A percentile compares a stretch with the other conserved stretches of the same genome.
These are phyloP conservation scores for Cercospora citrullina DNA, from an alignment of 2,329 filamentous ascomycete species.

Conservation along the genomic window DNA sequence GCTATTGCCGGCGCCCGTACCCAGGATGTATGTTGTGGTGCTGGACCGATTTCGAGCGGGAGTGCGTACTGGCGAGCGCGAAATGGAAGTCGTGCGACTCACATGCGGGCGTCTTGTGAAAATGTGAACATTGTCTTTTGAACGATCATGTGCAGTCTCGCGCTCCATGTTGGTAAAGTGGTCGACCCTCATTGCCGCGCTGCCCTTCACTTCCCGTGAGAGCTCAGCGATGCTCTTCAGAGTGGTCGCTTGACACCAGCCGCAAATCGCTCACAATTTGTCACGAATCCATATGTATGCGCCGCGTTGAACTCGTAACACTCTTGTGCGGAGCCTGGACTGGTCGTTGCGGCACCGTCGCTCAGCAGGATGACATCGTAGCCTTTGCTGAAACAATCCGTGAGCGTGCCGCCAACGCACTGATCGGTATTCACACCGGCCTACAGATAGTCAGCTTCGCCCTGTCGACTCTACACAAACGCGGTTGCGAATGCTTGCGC, in stretches of 20 bases:
- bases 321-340: slow-evolving; percentile 42
- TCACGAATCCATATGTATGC: slow-evolving; percentile 39
- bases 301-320: slow-evolving; percentile 40
- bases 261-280: slow-evolving; percentile 34
- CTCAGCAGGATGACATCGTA: slow-evolving; percentile 57
- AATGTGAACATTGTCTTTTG: not conserved
- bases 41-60: not conserved
- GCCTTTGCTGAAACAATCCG: slow-evolving; percentile 57
- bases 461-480: not conserved
- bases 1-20: not conserved
- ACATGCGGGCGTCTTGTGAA: not conserved
- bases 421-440: slow-evolving; percentile 63
- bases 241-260: slow-evolving; percentile 30
- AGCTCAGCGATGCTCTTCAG: not conserved
- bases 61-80: not conserved
- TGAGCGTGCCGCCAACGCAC: slow-evolving; percentile 58
- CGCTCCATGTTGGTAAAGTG: not conserved
- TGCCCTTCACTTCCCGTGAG: slow-evolving; percentile 22
- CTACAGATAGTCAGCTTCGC: slow-evolving; percentile 3
- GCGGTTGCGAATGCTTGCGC: not conserved
- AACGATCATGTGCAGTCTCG: not conserved
- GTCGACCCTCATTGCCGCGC: not conserved
- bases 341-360: slow-evolving; percentile 58
- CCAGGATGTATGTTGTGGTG: not conserved
- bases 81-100: not conserved